Evolutionary conservation across 257 asterid genomes (phyloP).

Genomic region (Galeopsis tetrahit): DNA sequence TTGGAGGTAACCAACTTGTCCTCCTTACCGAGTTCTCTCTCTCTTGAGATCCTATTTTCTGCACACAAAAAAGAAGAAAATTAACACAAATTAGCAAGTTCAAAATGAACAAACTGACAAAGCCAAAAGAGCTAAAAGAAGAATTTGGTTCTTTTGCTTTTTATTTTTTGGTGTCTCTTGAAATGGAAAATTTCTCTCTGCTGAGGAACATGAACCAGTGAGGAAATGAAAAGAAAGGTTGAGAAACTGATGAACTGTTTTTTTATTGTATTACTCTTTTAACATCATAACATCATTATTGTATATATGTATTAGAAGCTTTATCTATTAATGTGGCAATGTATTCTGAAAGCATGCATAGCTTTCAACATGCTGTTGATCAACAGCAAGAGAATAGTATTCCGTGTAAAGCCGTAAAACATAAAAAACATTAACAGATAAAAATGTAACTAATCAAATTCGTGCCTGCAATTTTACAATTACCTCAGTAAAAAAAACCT

Average conservation of each 20-base stretch:
- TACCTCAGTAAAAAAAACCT: background rate
- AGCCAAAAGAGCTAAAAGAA: constrained; percentile 19
- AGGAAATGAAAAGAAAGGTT: background rate
- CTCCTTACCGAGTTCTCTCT: constrained; percentile 79
- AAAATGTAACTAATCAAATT: constrained; percentile 12
- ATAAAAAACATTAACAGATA: constrained; percentile 19
- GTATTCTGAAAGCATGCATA: constrained; percentile 20
- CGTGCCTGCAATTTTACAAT: background rate
- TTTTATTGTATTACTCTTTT: background rate
- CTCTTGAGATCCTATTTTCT: constrained; percentile 85
- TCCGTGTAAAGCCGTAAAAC: constrained; percentile 23
- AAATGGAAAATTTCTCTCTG: background rate
- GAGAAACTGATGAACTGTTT: constrained; percentile 1
- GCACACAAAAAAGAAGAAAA: constrained; percentile 23
- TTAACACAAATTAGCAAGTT: constrained; percentile 33
- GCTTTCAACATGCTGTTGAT: background rate
- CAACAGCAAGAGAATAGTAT: background rate
- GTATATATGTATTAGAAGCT: background rate
- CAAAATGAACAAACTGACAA: constrained; percentile 29
- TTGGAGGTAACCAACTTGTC: constrained; percentile 58
- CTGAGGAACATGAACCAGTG: background rate
- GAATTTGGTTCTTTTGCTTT: background rate
- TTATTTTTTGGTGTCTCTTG: background rate
- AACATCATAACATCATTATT: constrained; percentile 1
- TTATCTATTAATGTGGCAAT: background rate